phyloP scores from a whole-genome alignment of 768 basidiomycete genomes.

The Cyclocybe cylindracea region DNA sequence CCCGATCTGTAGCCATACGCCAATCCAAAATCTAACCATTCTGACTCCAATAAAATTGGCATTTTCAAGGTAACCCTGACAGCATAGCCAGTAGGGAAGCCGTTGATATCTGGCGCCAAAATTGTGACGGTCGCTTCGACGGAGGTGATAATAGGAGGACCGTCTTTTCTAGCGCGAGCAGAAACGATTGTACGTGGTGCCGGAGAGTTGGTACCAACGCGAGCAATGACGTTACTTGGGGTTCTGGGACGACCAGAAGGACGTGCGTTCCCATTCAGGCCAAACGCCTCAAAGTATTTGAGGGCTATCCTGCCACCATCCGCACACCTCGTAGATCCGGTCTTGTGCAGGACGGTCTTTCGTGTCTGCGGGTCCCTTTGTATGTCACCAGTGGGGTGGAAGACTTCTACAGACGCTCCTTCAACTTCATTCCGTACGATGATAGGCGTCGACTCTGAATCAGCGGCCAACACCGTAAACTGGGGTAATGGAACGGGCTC shows the following conservation, averaged over 20 bases:
- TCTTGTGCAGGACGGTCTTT: conserved; percentile 63
- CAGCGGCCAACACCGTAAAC: conserved; percentile 69
- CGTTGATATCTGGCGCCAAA: conserved; percentile 32
- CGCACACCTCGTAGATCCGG: conserved; percentile 58
- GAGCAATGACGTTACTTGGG: conserved; percentile 31
- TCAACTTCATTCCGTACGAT: conserved; percentile 63
- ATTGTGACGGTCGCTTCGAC: conserved; percentile 57
- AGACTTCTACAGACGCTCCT: conserved; percentile 55
- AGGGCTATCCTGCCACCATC: conserved; percentile 62
- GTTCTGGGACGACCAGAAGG: conserved; percentile 33
- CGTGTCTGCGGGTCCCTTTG: conserved; percentile 58
- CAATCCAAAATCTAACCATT: conserved; percentile 78
- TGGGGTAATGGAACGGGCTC: conserved; percentile 64
- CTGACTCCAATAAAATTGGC: conserved; percentile 59
- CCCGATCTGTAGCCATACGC: conserved; percentile 37
- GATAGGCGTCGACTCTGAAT: conserved; percentile 58
- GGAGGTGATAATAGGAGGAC: conserved; percentile 62
- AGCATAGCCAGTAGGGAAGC: conserved; percentile 51
- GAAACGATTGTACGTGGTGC: conserved; percentile 23
- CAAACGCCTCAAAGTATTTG: conserved; percentile 32
- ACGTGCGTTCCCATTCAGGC: conserved; percentile 16
- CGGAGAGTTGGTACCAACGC: conserved; percentile 26
- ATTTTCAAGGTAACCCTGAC: conserved; percentile 59
- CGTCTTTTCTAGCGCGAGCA: conserved; percentile 44
- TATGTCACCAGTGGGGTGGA: conserved; percentile 56